Base-by-base conservation (phyloP, 768 basidiomycete species). In the Gymnopilus junonius region DNA sequence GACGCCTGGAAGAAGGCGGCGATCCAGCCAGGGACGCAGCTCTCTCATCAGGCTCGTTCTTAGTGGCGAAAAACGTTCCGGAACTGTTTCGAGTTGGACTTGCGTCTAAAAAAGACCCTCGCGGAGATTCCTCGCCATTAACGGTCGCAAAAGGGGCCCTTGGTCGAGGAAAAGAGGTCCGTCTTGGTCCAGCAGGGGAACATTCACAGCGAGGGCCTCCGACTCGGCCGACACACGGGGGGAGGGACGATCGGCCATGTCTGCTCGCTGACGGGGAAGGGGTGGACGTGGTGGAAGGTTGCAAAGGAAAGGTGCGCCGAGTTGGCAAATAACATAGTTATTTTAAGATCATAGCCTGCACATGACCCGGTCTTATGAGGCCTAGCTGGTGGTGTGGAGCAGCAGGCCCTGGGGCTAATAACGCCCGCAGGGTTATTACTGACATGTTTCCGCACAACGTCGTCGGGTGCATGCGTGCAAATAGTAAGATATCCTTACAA, bases 141-240 rank as follows among this genome's bases (percentile, higher is more conserved):
- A 53, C 7, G 39, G 59, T 63, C 54, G 25, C 21, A 64, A 31
- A 63, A 62, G 34, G 66, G 4, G 68, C 62, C 23, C 64, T 67
- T 8, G 70, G 73, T 32, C 67, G 64, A 25, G 48, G 46, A 23
- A 69, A 63, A 3, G 65, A 66, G 51, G 59, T 45, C n/a, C 61
- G n/a, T 69, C 69, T 31, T 65, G 65, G 32, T n/a, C 34, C 29
- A 70, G 69, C 20, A 71, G 62, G 61, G 71, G 69, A 64, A 60
- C 63, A 64, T 62, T 57, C 54, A 66, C 61, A 17, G 67, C 67
- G n/a, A 53, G 61, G n/a, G 66, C 62, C 34, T 68, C 54, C 21
- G 70, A 60, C 48, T 51, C 45, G 25, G 59, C 55, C 37, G 59
- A 58, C 35, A 59, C 56, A 21, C 50, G 42, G 17, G 59, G 58